phyloP scores from a whole-genome alignment of 2,329 filamentous ascomycete genomes.

The Cadophora luteo-olivacea region DNA sequence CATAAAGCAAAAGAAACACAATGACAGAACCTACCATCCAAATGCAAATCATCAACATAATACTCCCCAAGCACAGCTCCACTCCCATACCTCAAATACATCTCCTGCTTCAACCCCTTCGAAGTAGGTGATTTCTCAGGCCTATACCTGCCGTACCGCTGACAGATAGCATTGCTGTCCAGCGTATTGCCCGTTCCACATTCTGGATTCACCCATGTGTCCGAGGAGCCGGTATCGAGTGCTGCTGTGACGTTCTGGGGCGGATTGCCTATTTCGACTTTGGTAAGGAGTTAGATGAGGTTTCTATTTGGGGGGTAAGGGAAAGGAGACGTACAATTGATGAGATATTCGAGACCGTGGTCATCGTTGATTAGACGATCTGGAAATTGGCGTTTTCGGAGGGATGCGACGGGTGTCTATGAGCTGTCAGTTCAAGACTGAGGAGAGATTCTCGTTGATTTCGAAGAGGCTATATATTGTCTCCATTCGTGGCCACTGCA shows the following conservation, averaged over 20 bases:
- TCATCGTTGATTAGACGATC: slow-evolving; percentile 4
- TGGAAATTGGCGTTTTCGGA: slow-evolving; percentile 11
- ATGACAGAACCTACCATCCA: slow-evolving; percentile 8
- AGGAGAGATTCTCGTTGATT: too few species aligned
- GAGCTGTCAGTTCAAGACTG: not conserved
- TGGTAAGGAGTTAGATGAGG: not conserved
- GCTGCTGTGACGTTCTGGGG: slow-evolving; percentile 19
- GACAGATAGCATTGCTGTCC: slow-evolving; percentile 15
- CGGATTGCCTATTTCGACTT: slow-evolving; percentile 21
- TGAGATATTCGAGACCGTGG: slow-evolving; percentile 20
- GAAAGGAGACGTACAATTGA: slow-evolving; percentile 8
- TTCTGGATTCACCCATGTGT: slow-evolving; percentile 21
- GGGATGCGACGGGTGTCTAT: not conserved
- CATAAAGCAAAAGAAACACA: not conserved
- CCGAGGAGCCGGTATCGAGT: slow-evolving; percentile 24
- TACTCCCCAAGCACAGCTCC: slow-evolving; percentile 17
- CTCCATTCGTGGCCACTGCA: too few species aligned
- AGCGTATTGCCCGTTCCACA: slow-evolving; percentile 1
- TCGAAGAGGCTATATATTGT: too few species aligned
- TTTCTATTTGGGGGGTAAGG: too few species aligned
- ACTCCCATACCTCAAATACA: slow-evolving; percentile 21
- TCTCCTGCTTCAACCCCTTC: slow-evolving; percentile 7
- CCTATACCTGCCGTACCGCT: not conserved
- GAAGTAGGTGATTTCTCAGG: slow-evolving; percentile 10
- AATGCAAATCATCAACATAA: slow-evolving; percentile 21